Evolutionary conservation across 2,329 filamentous ascomycete species (phyloP), one percentile per base, ranked within the genome.

Genomic region (Xylaria sp.): DNA sequence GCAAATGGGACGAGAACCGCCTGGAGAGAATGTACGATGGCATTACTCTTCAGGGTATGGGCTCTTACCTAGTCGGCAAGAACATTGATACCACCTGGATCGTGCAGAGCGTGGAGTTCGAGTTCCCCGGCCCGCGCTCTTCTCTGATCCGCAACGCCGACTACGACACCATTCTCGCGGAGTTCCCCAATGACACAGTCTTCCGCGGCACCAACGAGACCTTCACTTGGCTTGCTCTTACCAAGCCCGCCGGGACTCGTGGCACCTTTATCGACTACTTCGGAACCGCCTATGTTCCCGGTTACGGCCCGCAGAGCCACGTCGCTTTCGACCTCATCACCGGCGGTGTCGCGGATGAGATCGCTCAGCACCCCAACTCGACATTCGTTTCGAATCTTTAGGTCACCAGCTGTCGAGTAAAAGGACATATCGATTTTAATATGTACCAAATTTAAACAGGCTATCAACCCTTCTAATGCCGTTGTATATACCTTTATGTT

Each of bases 201-300:
- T 62, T 70, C 68, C 58, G 64, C 7, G 70, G 68, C n/a, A 70
- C 62, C 56, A 72, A 72, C 59, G 68, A 68, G 64, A 72, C 70
- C 57, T 72, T 72, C 49, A 70, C 66, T 31, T 72, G 62, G 61
- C 59, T 72, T 28, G 48, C 66, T 12, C 41, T 63, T 20, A 62
- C 54, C 33, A 72, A 72, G 65, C 70, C 70, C 9, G 60, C 13
- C 12, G 70, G 60, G 15, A 62, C 63, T 51, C 64, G 69, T 1
- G 54, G 58, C 51, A 70, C 64, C 13, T 70, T 70, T 51, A 55
- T 70, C 39, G 62, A 71, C 31, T 20, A 63, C 2, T 71, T 66
- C 31, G 68, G 68, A 4, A 52, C 23, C 2, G 43, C 54, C 10
- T 67, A 58, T 33, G 64, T 67, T 20, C 52, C 64, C 20, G 64